Conservation (phyloP, 768 basidiomycete genomes). For the Gloeostereum incarnatum region DNA sequence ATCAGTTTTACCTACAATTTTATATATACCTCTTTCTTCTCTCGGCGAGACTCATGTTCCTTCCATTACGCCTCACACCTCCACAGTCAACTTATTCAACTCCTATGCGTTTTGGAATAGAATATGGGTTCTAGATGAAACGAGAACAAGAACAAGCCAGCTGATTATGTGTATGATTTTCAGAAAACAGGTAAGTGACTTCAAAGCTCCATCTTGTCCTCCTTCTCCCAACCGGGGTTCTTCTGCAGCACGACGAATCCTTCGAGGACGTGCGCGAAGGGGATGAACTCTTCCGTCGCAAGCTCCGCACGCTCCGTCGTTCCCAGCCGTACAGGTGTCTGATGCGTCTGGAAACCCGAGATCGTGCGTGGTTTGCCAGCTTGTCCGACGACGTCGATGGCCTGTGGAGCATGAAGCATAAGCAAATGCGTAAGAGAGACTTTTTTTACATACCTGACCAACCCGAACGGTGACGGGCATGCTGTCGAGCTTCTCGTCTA, state of each 20-base stretch:
- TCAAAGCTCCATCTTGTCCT: slow-evolving; percentile 76
- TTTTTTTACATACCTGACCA: slow-evolving; percentile 55
- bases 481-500: slow-evolving; percentile 84
- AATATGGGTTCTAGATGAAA: too few relatives aligned
- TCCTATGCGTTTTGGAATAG: too few relatives aligned
- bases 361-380: slow-evolving; percentile 96
- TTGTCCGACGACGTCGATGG: slow-evolving; percentile 95
- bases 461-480: slow-evolving; percentile 91
- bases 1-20: too few relatives aligned
- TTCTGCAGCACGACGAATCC: slow-evolving; percentile 89
- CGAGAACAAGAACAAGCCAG: too few relatives aligned
- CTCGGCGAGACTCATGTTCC: too few relatives aligned
- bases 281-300: slow-evolving; percentile 94
- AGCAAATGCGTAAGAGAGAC: slow-evolving; percentile 1
- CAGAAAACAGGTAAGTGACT: neutral
- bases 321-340: slow-evolving; percentile 90
- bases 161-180: too few relatives aligned
- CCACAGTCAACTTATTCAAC: too few relatives aligned
- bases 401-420: slow-evolving; percentile 32
- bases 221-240: slow-evolving; percentile 84
- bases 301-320: slow-evolving; percentile 93
- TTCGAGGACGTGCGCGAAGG: slow-evolving; percentile 84
- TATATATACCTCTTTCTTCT: too few relatives aligned
- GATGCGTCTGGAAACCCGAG: slow-evolving; percentile 97
- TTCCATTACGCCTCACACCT: too few relatives aligned